Base-by-base conservation (phyloP, 768 basidiomycete species). In the Mycena vitilis region DNA sequence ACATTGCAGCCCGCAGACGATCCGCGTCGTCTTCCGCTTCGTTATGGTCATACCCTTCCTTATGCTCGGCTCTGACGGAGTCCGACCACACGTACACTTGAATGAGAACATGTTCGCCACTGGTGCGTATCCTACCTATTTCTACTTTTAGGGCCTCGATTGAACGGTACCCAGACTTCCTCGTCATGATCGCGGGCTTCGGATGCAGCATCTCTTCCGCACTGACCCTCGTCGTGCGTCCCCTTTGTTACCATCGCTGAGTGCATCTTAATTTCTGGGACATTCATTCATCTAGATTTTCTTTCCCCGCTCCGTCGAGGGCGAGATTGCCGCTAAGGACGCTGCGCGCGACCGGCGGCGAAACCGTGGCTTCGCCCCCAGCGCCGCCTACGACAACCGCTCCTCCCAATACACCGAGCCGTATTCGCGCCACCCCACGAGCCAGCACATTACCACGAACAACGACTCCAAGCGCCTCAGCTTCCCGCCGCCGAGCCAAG, bases 261-360 rank as follows among this genome's bases (percentile, higher is more conserved):
- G 9, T 4, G 5, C 25, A 7, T 25, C 63, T n/a, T 60, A 22
- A 34, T 61, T n/a, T n/a, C n/a, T n/a, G n/a, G n/a, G n/a, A n/a
- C n/a, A n/a, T n/a, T n/a, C n/a, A n/a, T n/a, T n/a, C 44, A n/a
- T 52, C 37, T 68, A 93, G 92, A 91, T 94, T 42, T 95, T 95
- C 84, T 95, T 94, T 81, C 93, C 93, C 60, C 91, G 93, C 47
- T 91, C 90, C 7, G 84, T 91, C 51, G 85, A 91, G 77, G 81
- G 84, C 22, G 91, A 92, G 77, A 89, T 91, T 25, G 81, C 85
- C 4, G 78, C 81, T 5, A 83, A 79, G 30, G 88, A 90, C 55
- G 84, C 84, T 15, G 77, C 78, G 0, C 84, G 80, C 22, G 82
- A 83, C 47, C 76, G 78, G 48, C 82, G 79, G 70, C 82, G 80